phyloP scores from a whole-genome alignment of 768 basidiomycete genomes.

The Mycena crocata region DNA sequence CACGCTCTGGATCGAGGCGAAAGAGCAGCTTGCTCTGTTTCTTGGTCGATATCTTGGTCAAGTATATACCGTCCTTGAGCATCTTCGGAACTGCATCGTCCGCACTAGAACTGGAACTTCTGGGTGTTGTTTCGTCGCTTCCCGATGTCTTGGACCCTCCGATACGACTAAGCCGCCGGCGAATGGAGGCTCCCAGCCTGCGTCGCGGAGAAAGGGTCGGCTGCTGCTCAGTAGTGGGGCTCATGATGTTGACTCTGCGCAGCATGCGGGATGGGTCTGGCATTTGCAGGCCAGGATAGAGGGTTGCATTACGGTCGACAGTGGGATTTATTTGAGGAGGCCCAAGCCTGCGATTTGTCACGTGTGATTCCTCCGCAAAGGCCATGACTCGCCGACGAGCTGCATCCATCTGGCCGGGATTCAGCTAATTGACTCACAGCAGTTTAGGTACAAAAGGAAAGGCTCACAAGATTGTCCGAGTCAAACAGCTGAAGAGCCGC shows the following conservation, averaged over 20 bases:
- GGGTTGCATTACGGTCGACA: conserved; percentile 20
- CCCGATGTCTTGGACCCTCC: conserved; percentile 19
- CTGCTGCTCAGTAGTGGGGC: conserved; percentile 9
- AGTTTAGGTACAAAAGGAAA: conserved; percentile 6
- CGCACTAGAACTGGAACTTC: conserved; percentile 24
- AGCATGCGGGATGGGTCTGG: conserved; percentile 29
- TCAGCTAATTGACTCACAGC: conserved; percentile 28
- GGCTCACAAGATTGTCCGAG: conserved; percentile 8
- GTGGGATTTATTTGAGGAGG: conserved; percentile 20
- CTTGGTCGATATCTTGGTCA: conserved; percentile 86
- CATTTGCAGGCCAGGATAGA: conserved; percentile 17
- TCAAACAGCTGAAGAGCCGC: neutral
- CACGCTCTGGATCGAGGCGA: conserved; percentile 80
- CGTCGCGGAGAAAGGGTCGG: conserved; percentile 21
- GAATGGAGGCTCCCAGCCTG: conserved; percentile 26
- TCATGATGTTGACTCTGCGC: conserved; percentile 28
- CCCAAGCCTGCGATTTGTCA: conserved; percentile 10
- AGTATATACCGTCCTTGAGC: conserved; percentile 69
- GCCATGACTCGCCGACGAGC: conserved; percentile 22
- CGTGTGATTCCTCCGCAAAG: neutral
- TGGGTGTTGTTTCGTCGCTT: conserved; percentile 17
- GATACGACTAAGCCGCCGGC: conserved; percentile 26
- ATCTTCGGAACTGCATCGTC: conserved; percentile 62
- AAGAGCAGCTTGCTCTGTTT: conserved; percentile 77
- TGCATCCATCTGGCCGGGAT: conserved; percentile 12